Percentiles rank a stretch among this genome's conserved stretches.
These are phyloP conservation scores for Spathaspora arborariae DNA, from an alignment of 805 yeast genomes.

Conservation along the genomic window DNA sequence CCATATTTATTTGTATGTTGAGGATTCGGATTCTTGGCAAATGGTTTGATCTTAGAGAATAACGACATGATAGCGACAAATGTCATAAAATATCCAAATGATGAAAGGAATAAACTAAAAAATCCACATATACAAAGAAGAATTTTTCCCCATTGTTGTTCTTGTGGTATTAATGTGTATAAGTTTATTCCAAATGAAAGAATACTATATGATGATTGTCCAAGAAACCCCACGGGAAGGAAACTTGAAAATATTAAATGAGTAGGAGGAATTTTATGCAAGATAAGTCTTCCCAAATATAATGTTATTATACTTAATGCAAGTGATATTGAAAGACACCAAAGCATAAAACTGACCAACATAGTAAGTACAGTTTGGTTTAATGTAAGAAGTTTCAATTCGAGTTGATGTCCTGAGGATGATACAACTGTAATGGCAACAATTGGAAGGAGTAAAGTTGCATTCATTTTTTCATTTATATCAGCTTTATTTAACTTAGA, in stretches of 20 bases:
- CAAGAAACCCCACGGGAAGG: constrained; percentile 78
- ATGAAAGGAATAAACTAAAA: constrained; percentile 42
- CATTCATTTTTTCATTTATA: constrained; percentile 35
- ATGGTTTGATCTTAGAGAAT: constrained; percentile 41
- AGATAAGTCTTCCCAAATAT: constrained; percentile 56
- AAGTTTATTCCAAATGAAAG: constrained; percentile 48
- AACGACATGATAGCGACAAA: constrained; percentile 32
- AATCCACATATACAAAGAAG: constrained; percentile 21
- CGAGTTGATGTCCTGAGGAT: constrained; percentile 62
- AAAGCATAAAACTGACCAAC: constrained; percentile 52
- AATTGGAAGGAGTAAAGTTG: constrained; percentile 67
- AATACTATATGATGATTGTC: constrained; percentile 78
- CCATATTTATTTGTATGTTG: constrained; percentile 17
- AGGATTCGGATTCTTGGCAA: constrained; percentile 26
- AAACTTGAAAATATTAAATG: constrained; percentile 59
- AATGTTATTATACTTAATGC: constrained; percentile 55
- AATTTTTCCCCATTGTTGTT: constrained; percentile 13
- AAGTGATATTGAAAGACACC: constrained; percentile 66
- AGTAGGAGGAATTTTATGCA: constrained; percentile 57
- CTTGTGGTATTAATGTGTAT: constrained; percentile 9
- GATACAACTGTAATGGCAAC: constrained; percentile 77
- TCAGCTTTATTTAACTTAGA: constrained; percentile 26
- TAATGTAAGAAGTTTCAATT: constrained; percentile 36
- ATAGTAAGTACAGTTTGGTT: constrained; percentile 50
- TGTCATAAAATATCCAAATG: constrained; percentile 55